Percentiles rank a stretch among this genome's conserved stretches.
Evolutionary conservation across 345 rosid species (phyloP).

Genomic region (Eucalyptus cladocalyx): DNA sequence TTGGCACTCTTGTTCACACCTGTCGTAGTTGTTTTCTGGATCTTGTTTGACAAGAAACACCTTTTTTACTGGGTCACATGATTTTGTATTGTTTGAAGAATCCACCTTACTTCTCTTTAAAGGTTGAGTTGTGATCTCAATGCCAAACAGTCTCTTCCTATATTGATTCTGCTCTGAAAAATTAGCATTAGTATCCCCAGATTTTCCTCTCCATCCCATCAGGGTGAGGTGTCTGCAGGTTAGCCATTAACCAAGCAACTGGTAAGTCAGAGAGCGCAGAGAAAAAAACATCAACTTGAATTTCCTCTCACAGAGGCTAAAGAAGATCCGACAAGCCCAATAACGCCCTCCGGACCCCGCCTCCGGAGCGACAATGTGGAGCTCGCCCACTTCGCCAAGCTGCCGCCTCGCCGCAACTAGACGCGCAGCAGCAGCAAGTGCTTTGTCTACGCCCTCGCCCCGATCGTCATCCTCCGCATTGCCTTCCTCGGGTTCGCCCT

Average conservation of each 20-base stretch:
- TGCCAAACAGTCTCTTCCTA: constrained; percentile 52
- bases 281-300: not conserved
- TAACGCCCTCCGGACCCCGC: too few relatives aligned
- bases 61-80: constrained; percentile 12
- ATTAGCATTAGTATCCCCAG: not conserved
- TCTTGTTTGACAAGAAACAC: not conserved
- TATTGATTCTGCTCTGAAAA: constrained; percentile 15
- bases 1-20: constrained; percentile 7
- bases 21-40: not conserved
- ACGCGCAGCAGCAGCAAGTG: too few relatives aligned
- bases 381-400: too few relatives aligned
- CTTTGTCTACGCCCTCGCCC: too few relatives aligned
- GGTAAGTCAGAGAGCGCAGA: not conserved
- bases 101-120: constrained; percentile 32
- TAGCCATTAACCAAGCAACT: not conserved
- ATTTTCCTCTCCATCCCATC: constrained; percentile 39
- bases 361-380: too few relatives aligned
- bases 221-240: constrained; percentile 56
- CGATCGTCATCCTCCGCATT: too few relatives aligned
- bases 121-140: constrained; percentile 39
- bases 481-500: too few relatives aligned
- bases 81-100: constrained; percentile 5
- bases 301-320: not conserved
- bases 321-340: too few relatives aligned
- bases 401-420: too few relatives aligned